Evolutionary conservation across 2,329 filamentous ascomycete genomes (phyloP).

Genomic region (Verticillium nubilum): DNA sequence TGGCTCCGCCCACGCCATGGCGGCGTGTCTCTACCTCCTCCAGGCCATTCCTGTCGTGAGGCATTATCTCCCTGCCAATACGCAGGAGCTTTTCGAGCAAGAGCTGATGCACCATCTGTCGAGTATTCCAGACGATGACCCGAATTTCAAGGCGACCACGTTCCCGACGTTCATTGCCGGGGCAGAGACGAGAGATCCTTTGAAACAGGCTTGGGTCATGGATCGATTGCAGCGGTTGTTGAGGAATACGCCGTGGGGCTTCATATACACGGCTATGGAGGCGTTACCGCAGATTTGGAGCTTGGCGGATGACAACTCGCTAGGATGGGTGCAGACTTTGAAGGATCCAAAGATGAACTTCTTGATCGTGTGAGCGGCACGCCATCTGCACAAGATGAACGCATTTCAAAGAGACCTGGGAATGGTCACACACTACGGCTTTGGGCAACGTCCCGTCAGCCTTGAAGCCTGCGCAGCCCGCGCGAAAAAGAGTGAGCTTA

Average conservation of each 20-base stretch:
- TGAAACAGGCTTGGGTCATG: slow-evolving; percentile 42
- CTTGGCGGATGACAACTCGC: slow-evolving; percentile 21
- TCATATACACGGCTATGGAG: slow-evolving; percentile 39
- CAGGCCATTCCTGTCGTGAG: slow-evolving; percentile 28
- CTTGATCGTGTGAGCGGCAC: slow-evolving; percentile 30
- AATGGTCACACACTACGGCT: no score
- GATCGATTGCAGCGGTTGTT: slow-evolving; percentile 35
- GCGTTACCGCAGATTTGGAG: slow-evolving; percentile 39
- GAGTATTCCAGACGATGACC: slow-evolving; percentile 40
- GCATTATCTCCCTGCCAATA: slow-evolving; percentile 19
- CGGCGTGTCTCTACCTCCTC: slow-evolving; percentile 40
- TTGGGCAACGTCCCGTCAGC: no score
- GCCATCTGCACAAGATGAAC: neutral
- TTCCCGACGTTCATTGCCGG: slow-evolving; percentile 54
- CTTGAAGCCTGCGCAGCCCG: no score
- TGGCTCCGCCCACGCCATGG: slow-evolving; percentile 36
- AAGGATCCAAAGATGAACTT: slow-evolving; percentile 35
- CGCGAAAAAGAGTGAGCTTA: no score
- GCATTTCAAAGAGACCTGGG: no score
- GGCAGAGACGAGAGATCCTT: slow-evolving; percentile 38
- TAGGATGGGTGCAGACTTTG: slow-evolving; percentile 39
- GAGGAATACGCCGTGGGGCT: slow-evolving; percentile 40
- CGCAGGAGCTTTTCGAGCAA: slow-evolving; percentile 29
- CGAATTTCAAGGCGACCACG: slow-evolving; percentile 49
- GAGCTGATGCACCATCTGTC: slow-evolving; percentile 43